phyloP scores from a whole-genome alignment of 129 eudicot species.

The Chrysanthemum seticuspe region DNA sequence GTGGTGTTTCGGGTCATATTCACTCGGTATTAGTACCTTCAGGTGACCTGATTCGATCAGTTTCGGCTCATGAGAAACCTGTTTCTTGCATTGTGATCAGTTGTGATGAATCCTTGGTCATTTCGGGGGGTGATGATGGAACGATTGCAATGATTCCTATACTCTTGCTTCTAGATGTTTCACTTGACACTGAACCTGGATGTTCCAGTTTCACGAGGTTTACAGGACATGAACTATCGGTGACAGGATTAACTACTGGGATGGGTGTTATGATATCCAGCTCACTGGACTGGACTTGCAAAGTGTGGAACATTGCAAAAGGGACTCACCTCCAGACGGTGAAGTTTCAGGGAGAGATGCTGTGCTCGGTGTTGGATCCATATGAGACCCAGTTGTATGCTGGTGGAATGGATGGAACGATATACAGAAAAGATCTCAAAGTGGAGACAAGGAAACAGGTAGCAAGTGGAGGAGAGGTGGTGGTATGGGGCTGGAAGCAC shows the following conservation, averaged over 20 bases:
- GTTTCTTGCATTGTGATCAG: conserved; percentile 33
- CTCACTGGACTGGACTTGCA: conserved; percentile 45
- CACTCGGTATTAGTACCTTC: conserved; percentile 29
- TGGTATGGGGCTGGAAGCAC: conserved; percentile 15
- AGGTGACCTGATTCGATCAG: conserved; percentile 36
- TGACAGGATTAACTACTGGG: conserved; percentile 31
- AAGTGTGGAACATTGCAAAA: conserved; percentile 35
- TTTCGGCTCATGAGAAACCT: conserved; percentile 33
- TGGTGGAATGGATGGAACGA: conserved; percentile 34
- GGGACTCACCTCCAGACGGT: conserved; percentile 34
- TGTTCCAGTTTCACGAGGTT: conserved; percentile 7
- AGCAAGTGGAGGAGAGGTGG: not conserved
- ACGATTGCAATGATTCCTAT: conserved; percentile 27
- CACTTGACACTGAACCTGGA: not conserved
- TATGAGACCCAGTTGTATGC: conserved; percentile 35
- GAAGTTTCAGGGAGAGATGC: conserved; percentile 19
- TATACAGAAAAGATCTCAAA: conserved; percentile 32
- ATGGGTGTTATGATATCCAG: conserved; percentile 38
- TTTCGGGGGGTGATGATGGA: conserved; percentile 49
- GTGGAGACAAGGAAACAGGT: conserved; percentile 10
- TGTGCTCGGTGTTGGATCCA: conserved; percentile 36
- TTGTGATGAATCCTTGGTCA: conserved; percentile 34
- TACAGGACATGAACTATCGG: conserved; percentile 33
- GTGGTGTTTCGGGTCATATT: conserved; percentile 44
- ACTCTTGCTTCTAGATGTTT: conserved; percentile 25